Percentiles rank a stretch among this genome's conserved stretches.
Conservation (phyloP, 129 eudicot genomes). For the Ambrosia trifida region DNA sequence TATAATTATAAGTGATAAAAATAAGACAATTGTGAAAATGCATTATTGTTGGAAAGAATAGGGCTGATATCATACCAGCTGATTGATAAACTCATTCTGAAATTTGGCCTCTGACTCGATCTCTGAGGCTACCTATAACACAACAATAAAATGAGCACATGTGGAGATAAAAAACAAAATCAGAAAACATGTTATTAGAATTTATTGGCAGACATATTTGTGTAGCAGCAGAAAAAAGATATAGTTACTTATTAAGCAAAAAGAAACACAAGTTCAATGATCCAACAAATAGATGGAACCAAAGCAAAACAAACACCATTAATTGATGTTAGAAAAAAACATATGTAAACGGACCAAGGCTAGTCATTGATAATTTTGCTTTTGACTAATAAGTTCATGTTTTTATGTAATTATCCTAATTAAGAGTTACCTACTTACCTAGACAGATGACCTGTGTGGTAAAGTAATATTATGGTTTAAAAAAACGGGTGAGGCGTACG, state of each 20-base stretch:
- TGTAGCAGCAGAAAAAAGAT: not conserved
- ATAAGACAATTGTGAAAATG: not conserved
- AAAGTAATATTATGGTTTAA: too few species aligned
- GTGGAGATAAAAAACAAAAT: not conserved
- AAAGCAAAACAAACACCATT: not conserved
- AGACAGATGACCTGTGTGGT: too few species aligned
- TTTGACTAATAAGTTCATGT: not conserved
- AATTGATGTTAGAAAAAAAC: not conserved
- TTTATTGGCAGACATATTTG: not conserved
- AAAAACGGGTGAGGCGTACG: too few species aligned
- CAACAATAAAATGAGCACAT: slow-evolving; percentile 4
- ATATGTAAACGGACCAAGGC: not conserved
- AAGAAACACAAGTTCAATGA: not conserved
- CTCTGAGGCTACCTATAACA: slow-evolving; percentile 85
- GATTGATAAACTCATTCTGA: slow-evolving; percentile 84
- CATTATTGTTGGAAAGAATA: not conserved
- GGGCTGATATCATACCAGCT: slow-evolving; percentile 40
- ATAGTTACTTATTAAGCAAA: not conserved
- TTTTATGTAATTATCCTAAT: not conserved
- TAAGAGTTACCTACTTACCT: not conserved
- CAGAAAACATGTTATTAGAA: not conserved
- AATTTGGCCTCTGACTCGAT: slow-evolving; percentile 86
- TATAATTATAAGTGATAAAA: not conserved
- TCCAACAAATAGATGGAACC: not conserved
- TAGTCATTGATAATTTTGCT: not conserved